Base-by-base conservation (phyloP, 1,284 basidiomycete species). In the Rhodotorula sp. region DNA sequence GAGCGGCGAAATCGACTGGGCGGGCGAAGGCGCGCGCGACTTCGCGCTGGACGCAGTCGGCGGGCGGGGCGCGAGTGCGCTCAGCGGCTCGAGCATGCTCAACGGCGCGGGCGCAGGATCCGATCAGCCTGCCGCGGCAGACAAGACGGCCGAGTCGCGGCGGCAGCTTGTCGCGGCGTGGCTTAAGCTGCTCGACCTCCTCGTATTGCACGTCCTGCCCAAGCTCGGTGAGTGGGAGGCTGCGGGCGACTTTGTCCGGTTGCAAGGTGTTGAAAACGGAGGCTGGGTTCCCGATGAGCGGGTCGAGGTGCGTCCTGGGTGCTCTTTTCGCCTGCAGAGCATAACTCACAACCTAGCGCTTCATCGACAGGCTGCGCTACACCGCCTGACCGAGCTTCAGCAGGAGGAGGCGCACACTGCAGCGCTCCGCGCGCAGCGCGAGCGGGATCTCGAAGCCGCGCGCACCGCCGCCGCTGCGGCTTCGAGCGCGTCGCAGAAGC, bases 141-240 rank as follows among this genome's bases (percentile, higher is more conserved):
- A 52, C n/a, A 23, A 42, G 44, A 48, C 64, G 46, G 41, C 23
- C 5, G 52, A 56, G 10, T 42, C 56, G 17, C 46, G 50, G 23
- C 61, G 53, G 45, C 56, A 56, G 46, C 42, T 76, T 21, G 60
- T 74, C 46, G 67, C 42, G 13, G 64, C 66, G 17, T 76, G 70
- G 70, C 57, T 74, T 48, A 70, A 70, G 50, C 52, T 71, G 42
- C 44, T 68, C 52, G 75, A 76, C 61, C 49, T 76, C 27, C 61
- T 72, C 49, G 57, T 56, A 12, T 57, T 76, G 46, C 70, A 74
- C 46, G 62, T 76, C 48, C 53, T 71, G 44, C 75, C 75, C 8
- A 50, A 54, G 7, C 60, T 76, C 12, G 70, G 68, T n/a, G 73
- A 76, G 25, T 76, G 73, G 73, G 75, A 76, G 25, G 75, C 73